phyloP scores from a whole-genome alignment of 768 basidiomycete genomes.

The Tulasnella sp. region DNA sequence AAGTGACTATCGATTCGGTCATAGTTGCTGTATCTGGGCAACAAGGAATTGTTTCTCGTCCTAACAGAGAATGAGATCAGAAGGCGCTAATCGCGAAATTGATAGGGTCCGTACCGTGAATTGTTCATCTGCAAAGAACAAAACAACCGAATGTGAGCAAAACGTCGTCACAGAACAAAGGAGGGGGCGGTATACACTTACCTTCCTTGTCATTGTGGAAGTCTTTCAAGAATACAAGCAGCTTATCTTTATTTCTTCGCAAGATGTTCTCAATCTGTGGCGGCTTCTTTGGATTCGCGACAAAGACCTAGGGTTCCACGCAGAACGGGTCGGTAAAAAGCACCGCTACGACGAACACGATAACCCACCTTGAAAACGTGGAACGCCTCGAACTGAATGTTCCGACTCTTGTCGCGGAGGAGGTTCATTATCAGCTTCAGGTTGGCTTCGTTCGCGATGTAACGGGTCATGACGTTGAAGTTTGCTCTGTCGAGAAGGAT shows the following conservation, averaged over 20 bases:
- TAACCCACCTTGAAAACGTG: slow-evolving; percentile 94
- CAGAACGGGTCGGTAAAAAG: background rate
- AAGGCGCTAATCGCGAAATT: background rate
- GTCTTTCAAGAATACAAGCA: slow-evolving; percentile 76
- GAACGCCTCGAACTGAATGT: slow-evolving; percentile 99
- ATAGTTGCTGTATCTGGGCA: slow-evolving; percentile 78
- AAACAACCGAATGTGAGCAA: background rate
- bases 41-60: slow-evolving; percentile 97
- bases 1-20: slow-evolving; percentile 13
- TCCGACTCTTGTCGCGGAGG: slow-evolving; percentile 95
- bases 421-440: slow-evolving; percentile 99
- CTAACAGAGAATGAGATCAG: slow-evolving; percentile 29
- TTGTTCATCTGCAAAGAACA: slow-evolving; percentile 67
- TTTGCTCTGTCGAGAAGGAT: slow-evolving; percentile 96
- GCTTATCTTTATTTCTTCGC: slow-evolving; percentile 87
- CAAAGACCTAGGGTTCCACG: slow-evolving; percentile 80
- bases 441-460: slow-evolving; percentile 91
- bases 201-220: slow-evolving; percentile 99
- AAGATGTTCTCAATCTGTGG: slow-evolving; percentile 88
- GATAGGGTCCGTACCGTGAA: slow-evolving; percentile 54
- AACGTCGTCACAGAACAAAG: background rate
- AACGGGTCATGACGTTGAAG: slow-evolving; percentile 97
- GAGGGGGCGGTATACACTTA: slow-evolving; percentile 31
- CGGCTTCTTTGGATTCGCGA: slow-evolving; percentile 98
- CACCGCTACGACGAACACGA: background rate